Conservation (phyloP, 306 rosid species). For the Prinsepia uniflora region DNA sequence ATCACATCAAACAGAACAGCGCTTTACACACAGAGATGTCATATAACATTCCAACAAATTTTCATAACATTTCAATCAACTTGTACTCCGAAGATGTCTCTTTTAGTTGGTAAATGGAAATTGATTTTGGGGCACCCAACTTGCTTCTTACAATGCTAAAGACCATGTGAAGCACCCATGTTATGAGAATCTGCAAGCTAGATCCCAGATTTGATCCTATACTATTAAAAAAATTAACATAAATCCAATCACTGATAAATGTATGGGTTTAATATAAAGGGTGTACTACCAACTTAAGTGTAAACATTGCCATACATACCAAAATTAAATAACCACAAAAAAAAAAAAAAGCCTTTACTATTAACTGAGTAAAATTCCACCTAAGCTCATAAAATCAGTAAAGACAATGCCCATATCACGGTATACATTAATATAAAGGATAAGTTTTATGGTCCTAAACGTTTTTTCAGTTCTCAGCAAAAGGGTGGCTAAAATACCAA, state of each 20-base stretch:
- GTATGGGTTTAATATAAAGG: neutral
- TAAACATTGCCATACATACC: neutral
- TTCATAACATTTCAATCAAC: neutral
- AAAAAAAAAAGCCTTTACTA: neutral
- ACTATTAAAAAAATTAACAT: neutral
- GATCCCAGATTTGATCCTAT: neutral
- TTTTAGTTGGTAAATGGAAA: neutral
- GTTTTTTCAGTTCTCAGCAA: too few relatives aligned
- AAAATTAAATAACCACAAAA: neutral
- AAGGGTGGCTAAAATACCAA: too few relatives aligned
- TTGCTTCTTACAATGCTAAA: neutral
- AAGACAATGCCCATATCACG: neutral
- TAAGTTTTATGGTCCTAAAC: neutral
- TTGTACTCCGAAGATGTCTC: neutral
- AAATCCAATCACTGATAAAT: neutral
- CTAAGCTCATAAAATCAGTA: neutral
- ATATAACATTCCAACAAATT: neutral
- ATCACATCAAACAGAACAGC: neutral
- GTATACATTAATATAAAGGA: neutral
- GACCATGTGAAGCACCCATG: neutral
- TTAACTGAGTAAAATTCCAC: neutral
- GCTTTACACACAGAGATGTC: too few relatives aligned
- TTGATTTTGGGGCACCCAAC: neutral
- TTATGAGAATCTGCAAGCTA: neutral
- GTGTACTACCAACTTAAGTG: neutral